Conservation (phyloP, 257 asterid species). For the Thymus mandschuricus region DNA sequence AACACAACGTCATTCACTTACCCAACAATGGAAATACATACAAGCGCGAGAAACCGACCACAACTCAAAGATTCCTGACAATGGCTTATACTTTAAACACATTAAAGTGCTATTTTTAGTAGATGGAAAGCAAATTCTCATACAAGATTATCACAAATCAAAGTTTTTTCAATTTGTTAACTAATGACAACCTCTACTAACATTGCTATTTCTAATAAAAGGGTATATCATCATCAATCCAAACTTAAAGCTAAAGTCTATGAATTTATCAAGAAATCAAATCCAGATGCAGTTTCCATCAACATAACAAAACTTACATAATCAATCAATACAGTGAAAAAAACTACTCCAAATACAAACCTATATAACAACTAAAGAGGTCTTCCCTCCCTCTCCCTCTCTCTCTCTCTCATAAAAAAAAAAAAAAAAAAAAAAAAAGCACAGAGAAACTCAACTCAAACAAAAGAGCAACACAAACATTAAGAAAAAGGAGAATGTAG, state of each 20-base stretch:
- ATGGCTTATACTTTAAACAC: not conserved
- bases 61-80: not conserved
- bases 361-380: not conserved
- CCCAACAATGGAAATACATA: not conserved
- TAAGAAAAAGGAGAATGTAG: not conserved
- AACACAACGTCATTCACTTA: not conserved
- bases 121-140: not conserved
- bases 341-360: not conserved
- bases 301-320: not conserved
- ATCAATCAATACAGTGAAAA: not conserved
- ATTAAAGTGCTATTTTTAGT: not conserved
- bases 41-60: constrained; percentile 6
- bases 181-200: not conserved
- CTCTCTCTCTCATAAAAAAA: not conserved
- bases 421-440: not conserved
- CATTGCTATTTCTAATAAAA: not conserved
- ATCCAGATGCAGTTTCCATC: not conserved
- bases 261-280: not conserved
- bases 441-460: not conserved
- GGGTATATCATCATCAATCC: not conserved
- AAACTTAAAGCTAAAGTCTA: not conserved
- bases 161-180: too few species aligned
- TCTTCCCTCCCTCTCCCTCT: not conserved
- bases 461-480: constrained; percentile 1
- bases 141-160: not conserved